A percentile compares a stretch with the other conserved stretches of the same genome.
Conservation (phyloP, 495 filamentous ascomycete species). For the Saxophila tyrrhenica region DNA sequence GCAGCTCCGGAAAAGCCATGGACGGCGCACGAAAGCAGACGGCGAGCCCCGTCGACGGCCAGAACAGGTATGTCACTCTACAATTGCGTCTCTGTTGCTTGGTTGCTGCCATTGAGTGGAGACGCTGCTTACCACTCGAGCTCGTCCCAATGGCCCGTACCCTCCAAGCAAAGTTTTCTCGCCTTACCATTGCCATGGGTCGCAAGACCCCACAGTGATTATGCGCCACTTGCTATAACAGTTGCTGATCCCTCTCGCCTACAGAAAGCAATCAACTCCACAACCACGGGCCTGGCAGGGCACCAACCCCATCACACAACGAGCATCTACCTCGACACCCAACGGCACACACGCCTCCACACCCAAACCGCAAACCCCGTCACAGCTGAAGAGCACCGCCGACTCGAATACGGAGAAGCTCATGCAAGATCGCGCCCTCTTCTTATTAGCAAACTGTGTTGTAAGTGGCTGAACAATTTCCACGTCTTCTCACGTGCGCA, state of each 20-base stretch:
- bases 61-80: slow-evolving; percentile 38
- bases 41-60: slow-evolving; percentile 43
- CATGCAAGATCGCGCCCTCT: slow-evolving; percentile 54
- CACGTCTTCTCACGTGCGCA: not conserved
- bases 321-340: slow-evolving; percentile 36
- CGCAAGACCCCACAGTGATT: not conserved
- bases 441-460: slow-evolving; percentile 49
- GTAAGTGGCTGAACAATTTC: no score
- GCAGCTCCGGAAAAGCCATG: slow-evolving; percentile 36
- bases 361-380: slow-evolving; percentile 23
- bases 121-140: not conserved
- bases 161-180: not conserved
- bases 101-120: not conserved
- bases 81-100: not conserved
- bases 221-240: not conserved
- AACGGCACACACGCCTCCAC: slow-evolving; percentile 41
- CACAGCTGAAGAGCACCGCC: slow-evolving; percentile 42
- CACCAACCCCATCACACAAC: slow-evolving; percentile 55
- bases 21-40: slow-evolving; percentile 47
- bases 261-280: slow-evolving; percentile 39
- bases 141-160: not conserved
- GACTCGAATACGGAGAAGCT: slow-evolving; percentile 56
- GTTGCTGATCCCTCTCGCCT: not conserved
- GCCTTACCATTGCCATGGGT: not conserved
- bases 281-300: slow-evolving; percentile 40